phyloP scores from a whole-genome alignment of 2,329 filamentous ascomycete species.

The Hypoxylon sp. region DNA sequence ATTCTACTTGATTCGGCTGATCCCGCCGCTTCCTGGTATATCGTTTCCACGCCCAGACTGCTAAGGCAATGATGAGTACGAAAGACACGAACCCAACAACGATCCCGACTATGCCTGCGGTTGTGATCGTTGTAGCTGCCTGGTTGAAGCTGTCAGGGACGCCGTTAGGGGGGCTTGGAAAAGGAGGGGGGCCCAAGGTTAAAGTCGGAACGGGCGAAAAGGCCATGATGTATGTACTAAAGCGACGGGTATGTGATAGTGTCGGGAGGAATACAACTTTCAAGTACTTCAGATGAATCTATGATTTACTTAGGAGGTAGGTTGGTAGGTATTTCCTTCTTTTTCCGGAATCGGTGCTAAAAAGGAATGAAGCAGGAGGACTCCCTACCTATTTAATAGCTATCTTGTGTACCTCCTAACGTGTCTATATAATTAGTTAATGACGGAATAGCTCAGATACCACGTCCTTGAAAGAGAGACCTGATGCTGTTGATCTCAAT shows the following conservation, averaged over 20 bases:
- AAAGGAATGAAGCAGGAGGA: neutral
- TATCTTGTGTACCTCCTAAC: neutral
- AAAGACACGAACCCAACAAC: slow-evolving; percentile 12
- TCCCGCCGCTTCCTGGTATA: slow-evolving; percentile 18
- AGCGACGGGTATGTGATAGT: neutral
- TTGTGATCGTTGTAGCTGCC: slow-evolving; percentile 22
- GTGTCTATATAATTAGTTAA: neutral
- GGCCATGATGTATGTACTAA: neutral
- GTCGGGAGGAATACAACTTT: neutral
- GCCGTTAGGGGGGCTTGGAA: neutral
- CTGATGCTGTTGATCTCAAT: neutral
- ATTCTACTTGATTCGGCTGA: slow-evolving; percentile 11
- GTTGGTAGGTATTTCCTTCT: neutral
- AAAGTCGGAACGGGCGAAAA: neutral
- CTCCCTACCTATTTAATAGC: neutral
- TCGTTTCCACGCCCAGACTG: slow-evolving; percentile 18
- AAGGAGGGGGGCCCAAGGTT: neutral
- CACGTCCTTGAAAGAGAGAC: neutral
- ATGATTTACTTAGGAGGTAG: neutral
- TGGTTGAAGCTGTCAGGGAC: slow-evolving; percentile 10
- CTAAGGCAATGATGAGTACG: slow-evolving; percentile 3
- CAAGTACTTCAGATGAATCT: neutral
- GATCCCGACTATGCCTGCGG: slow-evolving; percentile 41
- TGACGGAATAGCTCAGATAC: neutral
- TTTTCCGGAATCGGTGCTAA: neutral